Percentiles rank a stretch among this genome's conserved stretches.
phyloP scores from a whole-genome alignment of 495 filamentous ascomycete species.

The Chaetomium cochliodes region DNA sequence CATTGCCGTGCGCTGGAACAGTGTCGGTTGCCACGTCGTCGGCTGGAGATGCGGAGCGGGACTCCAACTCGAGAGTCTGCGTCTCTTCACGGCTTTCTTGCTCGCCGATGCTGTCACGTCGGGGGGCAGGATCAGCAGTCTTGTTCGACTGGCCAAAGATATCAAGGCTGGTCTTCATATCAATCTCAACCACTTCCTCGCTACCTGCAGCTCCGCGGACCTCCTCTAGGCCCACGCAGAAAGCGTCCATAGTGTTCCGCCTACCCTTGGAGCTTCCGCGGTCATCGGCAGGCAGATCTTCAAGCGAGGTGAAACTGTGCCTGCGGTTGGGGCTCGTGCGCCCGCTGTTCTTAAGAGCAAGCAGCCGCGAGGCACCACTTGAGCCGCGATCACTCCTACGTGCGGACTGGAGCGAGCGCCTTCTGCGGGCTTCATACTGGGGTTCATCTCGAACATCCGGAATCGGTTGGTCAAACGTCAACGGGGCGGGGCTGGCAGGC shows the following conservation, averaged over 20 bases:
- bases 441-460: slow-evolving; percentile 23
- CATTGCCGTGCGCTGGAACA: neutral
- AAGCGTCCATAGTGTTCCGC: slow-evolving; percentile 28
- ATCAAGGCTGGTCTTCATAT: slow-evolving; percentile 33
- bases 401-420: slow-evolving; percentile 31
- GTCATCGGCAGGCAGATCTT: neutral
- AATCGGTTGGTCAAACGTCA: slow-evolving; percentile 36
- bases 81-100: neutral
- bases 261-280: slow-evolving; percentile 16
- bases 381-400: slow-evolving; percentile 33
- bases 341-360: slow-evolving; percentile 25
- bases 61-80: neutral
- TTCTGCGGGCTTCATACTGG: slow-evolving; percentile 32
- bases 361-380: slow-evolving; percentile 23
- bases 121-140: neutral
- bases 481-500: slow-evolving; percentile 21
- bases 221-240: slow-evolving; percentile 4
- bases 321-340: slow-evolving; percentile 28
- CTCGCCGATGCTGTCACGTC: neutral
- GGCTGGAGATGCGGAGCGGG: neutral
- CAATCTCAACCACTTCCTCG: slow-evolving; percentile 28
- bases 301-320: slow-evolving; percentile 30
- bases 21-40: neutral
- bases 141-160: slow-evolving; percentile 30
- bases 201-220: neutral